Evolutionary conservation across 371 early-diverging fungal species (phyloP).

Genomic region (Apophysomyces variabilis): DNA sequence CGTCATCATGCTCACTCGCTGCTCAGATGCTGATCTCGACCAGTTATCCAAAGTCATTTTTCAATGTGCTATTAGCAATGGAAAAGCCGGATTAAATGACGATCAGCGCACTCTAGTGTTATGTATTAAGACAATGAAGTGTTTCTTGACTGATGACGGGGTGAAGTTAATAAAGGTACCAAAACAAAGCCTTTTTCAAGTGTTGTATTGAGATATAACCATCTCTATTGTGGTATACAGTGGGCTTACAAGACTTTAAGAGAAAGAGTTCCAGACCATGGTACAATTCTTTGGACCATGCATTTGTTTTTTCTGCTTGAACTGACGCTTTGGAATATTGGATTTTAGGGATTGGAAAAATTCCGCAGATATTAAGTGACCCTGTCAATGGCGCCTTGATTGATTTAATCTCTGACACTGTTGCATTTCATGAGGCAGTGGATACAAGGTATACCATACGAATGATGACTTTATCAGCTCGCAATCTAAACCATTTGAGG

Average conservation of each 20-base stretch:
- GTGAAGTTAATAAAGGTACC: constrained; percentile 23
- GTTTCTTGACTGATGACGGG: constrained; percentile 23
- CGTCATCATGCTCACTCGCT: constrained; percentile 9
- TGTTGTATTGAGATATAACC: background rate
- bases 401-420: constrained; percentile 33
- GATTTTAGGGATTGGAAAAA: background rate
- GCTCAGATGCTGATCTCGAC: constrained; percentile 19
- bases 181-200: background rate
- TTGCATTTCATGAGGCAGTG: constrained; percentile 37
- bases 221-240: constrained; percentile 10
- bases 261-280: constrained; percentile 18
- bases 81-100: background rate
- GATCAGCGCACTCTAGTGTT: constrained; percentile 14
- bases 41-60: constrained; percentile 8
- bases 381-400: constrained; percentile 33
- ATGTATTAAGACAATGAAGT: constrained; percentile 21
- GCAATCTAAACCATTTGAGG: constrained; percentile 1
- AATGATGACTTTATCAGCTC: background rate
- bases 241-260: constrained; percentile 26
- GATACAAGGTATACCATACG: constrained; percentile 29
- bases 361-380: constrained; percentile 24
- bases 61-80: constrained; percentile 14
- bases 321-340: background rate
- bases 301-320: background rate
- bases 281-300: constrained; percentile 1